Conservation (phyloP, 2,329 filamentous ascomycete species). For the Verticillium klebahnii region DNA sequence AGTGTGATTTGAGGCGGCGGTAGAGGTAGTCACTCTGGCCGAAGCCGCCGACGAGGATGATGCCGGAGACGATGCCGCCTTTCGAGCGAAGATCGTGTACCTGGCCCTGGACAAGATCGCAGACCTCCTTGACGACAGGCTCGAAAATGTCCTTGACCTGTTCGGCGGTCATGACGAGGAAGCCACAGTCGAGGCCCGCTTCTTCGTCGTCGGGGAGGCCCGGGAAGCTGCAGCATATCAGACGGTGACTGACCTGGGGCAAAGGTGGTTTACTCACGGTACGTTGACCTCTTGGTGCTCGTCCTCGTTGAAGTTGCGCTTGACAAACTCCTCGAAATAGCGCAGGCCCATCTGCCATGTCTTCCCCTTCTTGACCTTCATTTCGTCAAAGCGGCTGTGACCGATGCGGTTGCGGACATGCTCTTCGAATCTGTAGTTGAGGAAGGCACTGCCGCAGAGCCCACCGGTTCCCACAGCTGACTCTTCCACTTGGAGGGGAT, state of each 20-base stretch:
- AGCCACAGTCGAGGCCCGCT: constrained; percentile 69
- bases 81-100: constrained; percentile 58
- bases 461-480: constrained; percentile 76
- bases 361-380: constrained; percentile 73
- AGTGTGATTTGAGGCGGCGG: constrained; percentile 64
- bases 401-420: constrained; percentile 67
- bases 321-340: constrained; percentile 82
- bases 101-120: constrained; percentile 63
- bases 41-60: constrained; percentile 77
- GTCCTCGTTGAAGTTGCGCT: constrained; percentile 77
- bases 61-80: constrained; percentile 63
- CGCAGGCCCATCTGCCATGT: constrained; percentile 75
- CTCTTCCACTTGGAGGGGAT: constrained; percentile 69
- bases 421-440: constrained; percentile 79
- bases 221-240: neutral
- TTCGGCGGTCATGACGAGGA: constrained; percentile 65
- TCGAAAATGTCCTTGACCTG: constrained; percentile 72
- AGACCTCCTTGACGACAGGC: constrained; percentile 67
- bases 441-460: constrained; percentile 71
- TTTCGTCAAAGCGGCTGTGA: constrained; percentile 61
- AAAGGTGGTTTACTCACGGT: constrained; percentile 42
- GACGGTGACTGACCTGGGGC: neutral
- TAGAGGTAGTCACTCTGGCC: constrained; percentile 76
- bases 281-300: constrained; percentile 74
- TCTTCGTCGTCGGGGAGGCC: constrained; percentile 73